Percentiles rank a stretch among this genome's conserved stretches.
Conservation (phyloP, 306 rosid genomes). For the Gynostemma pentaphyllum region DNA sequence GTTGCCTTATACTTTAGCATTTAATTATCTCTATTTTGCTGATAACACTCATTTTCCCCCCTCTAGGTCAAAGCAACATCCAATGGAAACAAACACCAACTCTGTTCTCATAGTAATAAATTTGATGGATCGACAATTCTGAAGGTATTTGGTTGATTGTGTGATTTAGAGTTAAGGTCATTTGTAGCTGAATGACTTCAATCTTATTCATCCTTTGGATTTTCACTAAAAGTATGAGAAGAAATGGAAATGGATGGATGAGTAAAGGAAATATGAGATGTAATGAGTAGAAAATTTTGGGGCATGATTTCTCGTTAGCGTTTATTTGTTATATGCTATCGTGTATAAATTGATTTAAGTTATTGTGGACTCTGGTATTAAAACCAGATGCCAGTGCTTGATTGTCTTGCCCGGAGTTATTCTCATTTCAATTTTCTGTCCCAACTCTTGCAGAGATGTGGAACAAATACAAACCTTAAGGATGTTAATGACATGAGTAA, state of each 20-base stretch:
- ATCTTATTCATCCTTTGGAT: neutral
- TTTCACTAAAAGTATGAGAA: too few relatives aligned
- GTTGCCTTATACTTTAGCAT: neutral
- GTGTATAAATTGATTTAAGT: neutral
- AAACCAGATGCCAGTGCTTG: neutral
- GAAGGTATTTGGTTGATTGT: constrained; percentile 32
- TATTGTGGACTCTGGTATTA: neutral
- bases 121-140: constrained; percentile 56
- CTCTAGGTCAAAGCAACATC: constrained; percentile 37
- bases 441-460: constrained; percentile 50
- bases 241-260: too few relatives aligned
- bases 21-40: neutral
- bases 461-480: constrained; percentile 60
- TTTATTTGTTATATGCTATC: neutral
- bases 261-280: too few relatives aligned
- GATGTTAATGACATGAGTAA: constrained; percentile 28
- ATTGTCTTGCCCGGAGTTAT: neutral
- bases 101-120: constrained; percentile 35
- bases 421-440: constrained; percentile 9
- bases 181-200: neutral
- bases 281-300: too few relatives aligned
- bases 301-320: neutral
- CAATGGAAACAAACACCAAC: constrained; percentile 28
- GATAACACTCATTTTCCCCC: neutral
- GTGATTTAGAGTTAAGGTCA: neutral